Conservation (phyloP, 345 rosid species). For the Kandelia obovata region DNA sequence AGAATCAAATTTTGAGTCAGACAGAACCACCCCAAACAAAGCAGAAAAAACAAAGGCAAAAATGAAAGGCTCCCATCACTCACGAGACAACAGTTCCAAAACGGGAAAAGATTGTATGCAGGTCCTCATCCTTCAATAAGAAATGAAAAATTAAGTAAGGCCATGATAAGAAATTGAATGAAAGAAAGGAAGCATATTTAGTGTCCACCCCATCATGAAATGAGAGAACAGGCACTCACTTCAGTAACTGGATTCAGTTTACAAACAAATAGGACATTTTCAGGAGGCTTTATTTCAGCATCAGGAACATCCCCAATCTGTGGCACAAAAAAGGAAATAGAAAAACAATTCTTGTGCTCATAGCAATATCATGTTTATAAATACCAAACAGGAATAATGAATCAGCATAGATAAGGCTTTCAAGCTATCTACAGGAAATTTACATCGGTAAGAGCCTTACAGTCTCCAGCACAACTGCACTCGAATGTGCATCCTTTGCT, state of each 20-base stretch:
- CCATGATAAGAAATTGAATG: not conserved
- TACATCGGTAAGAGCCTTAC: slow-evolving; percentile 40
- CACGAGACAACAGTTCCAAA: slow-evolving; percentile 87
- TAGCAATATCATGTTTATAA: slow-evolving; percentile 11
- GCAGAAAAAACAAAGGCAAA: slow-evolving; percentile 1
- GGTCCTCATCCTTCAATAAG: slow-evolving; percentile 81
- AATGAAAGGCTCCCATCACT: slow-evolving; percentile 21
- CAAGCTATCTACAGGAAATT: not conserved
- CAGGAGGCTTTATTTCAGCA: slow-evolving; percentile 90
- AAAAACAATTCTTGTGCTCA: not conserved
- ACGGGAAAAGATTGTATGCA: slow-evolving; percentile 91
- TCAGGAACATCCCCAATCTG: slow-evolving; percentile 76
- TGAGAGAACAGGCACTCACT: slow-evolving; percentile 46
- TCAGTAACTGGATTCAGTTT: slow-evolving; percentile 96
- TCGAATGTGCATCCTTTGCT: slow-evolving; percentile 76
- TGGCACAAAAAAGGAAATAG: slow-evolving; percentile 3
- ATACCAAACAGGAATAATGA: slow-evolving; percentile 11
- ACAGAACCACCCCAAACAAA: not conserved
- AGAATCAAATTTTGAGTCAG: slow-evolving; percentile 9
- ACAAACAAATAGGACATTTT: slow-evolving; percentile 92
- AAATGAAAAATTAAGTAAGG: not conserved
- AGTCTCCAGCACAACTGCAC: slow-evolving; percentile 96
- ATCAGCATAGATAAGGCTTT: not conserved
- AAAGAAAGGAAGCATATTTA: not conserved
- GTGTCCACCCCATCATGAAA: not conserved